Conservation (phyloP, 495 filamentous ascomycete species). For the Aspergillus ostianus region DNA sequence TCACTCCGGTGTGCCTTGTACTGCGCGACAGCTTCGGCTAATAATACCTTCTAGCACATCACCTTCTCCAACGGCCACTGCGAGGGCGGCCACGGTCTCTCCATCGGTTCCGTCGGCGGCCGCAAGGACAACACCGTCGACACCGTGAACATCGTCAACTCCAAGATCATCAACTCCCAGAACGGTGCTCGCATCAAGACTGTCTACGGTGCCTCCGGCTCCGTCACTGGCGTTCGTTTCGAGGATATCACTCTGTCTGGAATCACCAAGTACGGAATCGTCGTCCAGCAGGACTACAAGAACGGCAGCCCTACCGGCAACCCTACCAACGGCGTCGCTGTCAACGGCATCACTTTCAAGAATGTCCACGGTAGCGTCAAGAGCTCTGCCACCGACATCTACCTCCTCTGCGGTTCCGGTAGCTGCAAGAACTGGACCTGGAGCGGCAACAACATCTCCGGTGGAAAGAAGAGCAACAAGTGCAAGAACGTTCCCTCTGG, state of each 20-base stretch:
- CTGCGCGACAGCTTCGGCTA: background rate
- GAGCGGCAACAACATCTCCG: slow-evolving; percentile 44
- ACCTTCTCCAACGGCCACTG: slow-evolving; percentile 50
- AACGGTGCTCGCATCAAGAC: slow-evolving; percentile 68
- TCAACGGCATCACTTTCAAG: slow-evolving; percentile 52
- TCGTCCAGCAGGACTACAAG: slow-evolving; percentile 69
- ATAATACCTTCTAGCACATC: slow-evolving; percentile 44
- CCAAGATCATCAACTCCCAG: slow-evolving; percentile 35
- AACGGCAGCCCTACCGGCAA: slow-evolving; percentile 58
- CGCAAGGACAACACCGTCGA: slow-evolving; percentile 58
- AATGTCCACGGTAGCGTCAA: slow-evolving; percentile 49
- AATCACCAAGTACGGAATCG: slow-evolving; percentile 62
- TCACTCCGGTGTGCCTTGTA: background rate
- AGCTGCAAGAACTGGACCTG: slow-evolving; percentile 45
- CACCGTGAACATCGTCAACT: slow-evolving; percentile 53
- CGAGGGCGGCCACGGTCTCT: slow-evolving; percentile 62
- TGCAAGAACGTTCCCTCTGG: slow-evolving; percentile 43
- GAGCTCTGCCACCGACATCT: slow-evolving; percentile 39
- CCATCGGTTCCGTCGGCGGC: slow-evolving; percentile 67
- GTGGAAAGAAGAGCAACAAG: slow-evolving; percentile 41
- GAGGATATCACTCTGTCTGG: slow-evolving; percentile 55
- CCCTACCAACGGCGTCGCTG: slow-evolving; percentile 60
- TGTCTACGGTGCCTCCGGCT: slow-evolving; percentile 53
- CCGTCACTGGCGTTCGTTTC: slow-evolving; percentile 59
- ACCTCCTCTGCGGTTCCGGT: slow-evolving; percentile 52